phyloP scores from a whole-genome alignment of 2,329 filamentous ascomycete genomes.

The Coniochaeta sp. region DNA sequence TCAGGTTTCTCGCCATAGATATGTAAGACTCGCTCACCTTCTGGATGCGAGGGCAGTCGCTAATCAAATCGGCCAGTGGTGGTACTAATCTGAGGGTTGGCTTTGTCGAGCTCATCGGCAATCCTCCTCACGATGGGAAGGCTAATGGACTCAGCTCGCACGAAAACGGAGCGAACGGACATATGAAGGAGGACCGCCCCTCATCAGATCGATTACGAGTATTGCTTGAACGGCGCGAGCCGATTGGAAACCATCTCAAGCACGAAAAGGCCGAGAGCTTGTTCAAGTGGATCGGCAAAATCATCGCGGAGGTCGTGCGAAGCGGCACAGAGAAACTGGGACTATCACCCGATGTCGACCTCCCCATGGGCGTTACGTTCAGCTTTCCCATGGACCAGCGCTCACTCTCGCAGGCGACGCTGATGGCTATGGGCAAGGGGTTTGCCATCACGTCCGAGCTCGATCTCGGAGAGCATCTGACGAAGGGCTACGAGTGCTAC shows the following conservation, averaged over 20 bases:
- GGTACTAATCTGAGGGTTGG: conserved; percentile 63
- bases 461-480: conserved; percentile 52
- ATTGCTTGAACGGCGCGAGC: conserved; percentile 64
- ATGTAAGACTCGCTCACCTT: conserved; percentile 40
- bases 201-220: conserved; percentile 34
- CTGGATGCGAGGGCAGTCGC: conserved; percentile 19
- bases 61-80: conserved; percentile 37
- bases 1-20: conserved; percentile 55
- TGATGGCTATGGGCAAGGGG: conserved; percentile 66
- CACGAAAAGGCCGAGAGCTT: conserved; percentile 66
- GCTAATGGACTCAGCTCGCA: conserved; percentile 11
- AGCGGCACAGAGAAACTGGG: conserved; percentile 41
- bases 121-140: conserved; percentile 15
- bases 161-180: conserved; percentile 10
- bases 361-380: conserved; percentile 63
- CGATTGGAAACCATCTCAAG: conserved; percentile 66
- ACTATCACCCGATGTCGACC: conserved; percentile 33
- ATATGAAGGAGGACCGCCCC: conserved; percentile 9
- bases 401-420: conserved; percentile 52
- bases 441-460: conserved; percentile 55
- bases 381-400: conserved; percentile 64
- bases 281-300: conserved; percentile 75
- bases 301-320: conserved; percentile 65
- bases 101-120: conserved; percentile 52
- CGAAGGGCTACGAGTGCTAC: conserved; percentile 50